A percentile compares a stretch with the other conserved stretches of the same genome.
Conservation (phyloP, 306 rosid genomes). For the Phaseolus lunatus region DNA sequence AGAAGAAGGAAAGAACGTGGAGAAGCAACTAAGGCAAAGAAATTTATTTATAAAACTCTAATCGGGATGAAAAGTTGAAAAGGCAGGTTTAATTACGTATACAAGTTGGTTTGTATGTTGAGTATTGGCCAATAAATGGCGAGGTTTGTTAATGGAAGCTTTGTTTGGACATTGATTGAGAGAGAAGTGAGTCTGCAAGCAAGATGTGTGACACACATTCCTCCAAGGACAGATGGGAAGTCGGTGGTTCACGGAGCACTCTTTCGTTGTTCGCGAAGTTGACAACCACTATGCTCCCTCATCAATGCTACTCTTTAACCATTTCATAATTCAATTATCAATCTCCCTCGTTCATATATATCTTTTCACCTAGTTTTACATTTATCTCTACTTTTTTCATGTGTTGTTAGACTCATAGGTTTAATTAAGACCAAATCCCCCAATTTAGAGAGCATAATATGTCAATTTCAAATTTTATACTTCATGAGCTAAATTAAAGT, state of each 20-base stretch:
- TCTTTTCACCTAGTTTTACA: background rate
- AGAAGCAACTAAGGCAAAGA: background rate
- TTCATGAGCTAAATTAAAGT: no score
- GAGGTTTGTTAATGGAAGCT: constrained; percentile 12
- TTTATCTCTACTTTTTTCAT: no score
- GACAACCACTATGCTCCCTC: constrained; percentile 43
- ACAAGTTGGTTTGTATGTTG: constrained; percentile 40
- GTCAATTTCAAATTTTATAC: no score
- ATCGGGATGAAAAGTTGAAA: background rate
- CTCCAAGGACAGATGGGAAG: constrained; percentile 44
- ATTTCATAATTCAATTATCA: background rate
- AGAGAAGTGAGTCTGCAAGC: constrained; percentile 34
- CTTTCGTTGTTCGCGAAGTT: constrained; percentile 45
- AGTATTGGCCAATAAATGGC: background rate
- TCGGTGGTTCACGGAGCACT: constrained; percentile 55
- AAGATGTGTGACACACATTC: constrained; percentile 42
- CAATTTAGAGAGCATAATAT: no score
- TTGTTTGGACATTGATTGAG: constrained; percentile 43
- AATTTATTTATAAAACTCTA: no score
- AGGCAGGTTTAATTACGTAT: constrained; percentile 41
- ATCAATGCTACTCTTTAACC: background rate
- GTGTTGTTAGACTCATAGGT: no score
- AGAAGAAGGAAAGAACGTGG: background rate
- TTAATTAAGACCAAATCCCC: no score
- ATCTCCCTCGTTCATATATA: background rate